These are phyloP conservation scores for Aspergillus leporis DNA, from an alignment of 495 filamentous ascomycete species.

Conservation along the genomic window DNA sequence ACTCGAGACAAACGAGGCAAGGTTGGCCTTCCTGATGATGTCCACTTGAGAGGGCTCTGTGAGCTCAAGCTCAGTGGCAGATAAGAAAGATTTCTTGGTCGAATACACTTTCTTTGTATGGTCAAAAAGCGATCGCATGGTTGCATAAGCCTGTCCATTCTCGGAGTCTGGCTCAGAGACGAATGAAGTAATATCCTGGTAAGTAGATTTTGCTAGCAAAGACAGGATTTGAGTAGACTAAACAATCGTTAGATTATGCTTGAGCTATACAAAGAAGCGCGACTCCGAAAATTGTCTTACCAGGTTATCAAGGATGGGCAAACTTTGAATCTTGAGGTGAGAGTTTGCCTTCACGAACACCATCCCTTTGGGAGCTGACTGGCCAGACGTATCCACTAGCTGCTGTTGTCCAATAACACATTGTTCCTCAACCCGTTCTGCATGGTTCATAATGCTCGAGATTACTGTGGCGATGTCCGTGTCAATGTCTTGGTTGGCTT, in stretches of 20 bases:
- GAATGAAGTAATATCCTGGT: conserved; percentile 71
- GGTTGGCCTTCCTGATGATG: conserved; percentile 80
- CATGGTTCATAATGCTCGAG: conserved; percentile 49
- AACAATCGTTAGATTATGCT: conserved; percentile 7
- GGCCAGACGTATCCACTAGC: conserved; percentile 30
- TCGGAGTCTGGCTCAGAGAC: conserved; percentile 74
- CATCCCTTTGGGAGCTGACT: conserved; percentile 37
- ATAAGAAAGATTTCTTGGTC: conserved; percentile 66
- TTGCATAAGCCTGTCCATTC: conserved; percentile 75
- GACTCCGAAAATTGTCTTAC: conserved; percentile 38
- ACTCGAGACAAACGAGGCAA: conserved; percentile 81
- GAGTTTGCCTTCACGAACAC: conserved; percentile 54
- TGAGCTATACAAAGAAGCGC: not conserved
- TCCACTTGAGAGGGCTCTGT: conserved; percentile 66
- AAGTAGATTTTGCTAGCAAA: conserved; percentile 66
- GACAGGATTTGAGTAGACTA: conserved; percentile 72
- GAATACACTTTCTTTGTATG: conserved; percentile 80
- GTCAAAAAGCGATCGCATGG: conserved; percentile 77
- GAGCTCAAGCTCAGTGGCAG: conserved; percentile 70
- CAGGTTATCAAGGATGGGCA: conserved; percentile 73
- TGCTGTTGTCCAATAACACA: conserved; percentile 42
- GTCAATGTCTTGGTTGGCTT: conserved; percentile 27
- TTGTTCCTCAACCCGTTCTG: conserved; percentile 48
- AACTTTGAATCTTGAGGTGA: conserved; percentile 64
- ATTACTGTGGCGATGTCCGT: conserved; percentile 42